These are phyloP conservation scores for Pelargonium cotyledonis DNA, from an alignment of 441 rosid species.

Conservation along the genomic window DNA sequence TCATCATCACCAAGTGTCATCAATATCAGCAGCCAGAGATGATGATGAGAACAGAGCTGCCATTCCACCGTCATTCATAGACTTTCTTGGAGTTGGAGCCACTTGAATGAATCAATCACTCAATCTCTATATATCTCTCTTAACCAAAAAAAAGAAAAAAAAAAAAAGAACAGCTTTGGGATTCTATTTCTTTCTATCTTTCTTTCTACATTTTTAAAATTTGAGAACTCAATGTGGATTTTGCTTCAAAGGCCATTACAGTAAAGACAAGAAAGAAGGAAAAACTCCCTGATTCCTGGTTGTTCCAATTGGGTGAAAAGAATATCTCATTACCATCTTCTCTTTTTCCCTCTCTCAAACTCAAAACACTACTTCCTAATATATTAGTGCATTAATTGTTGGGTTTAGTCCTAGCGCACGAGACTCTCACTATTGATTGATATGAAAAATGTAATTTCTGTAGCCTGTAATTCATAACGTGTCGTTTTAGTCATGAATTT, in stretches of 20 bases:
- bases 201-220: neutral
- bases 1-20: conserved; percentile 18
- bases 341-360: no score
- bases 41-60: conserved; percentile 17
- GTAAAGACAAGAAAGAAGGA: neutral
- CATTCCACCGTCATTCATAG: conserved; percentile 59
- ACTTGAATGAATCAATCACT: conserved; percentile 22
- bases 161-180: neutral
- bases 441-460: no score
- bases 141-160: conserved; percentile 4
- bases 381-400: no score
- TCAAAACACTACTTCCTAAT: no score
- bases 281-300: neutral
- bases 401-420: no score
- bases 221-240: neutral
- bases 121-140: no score
- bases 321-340: neutral
- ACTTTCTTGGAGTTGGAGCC: conserved; percentile 95
- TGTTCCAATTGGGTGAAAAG: neutral
- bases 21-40: conserved; percentile 16
- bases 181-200: neutral
- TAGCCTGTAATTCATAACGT: no score
- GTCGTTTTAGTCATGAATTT: no score
- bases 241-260: neutral
- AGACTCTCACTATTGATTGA: no score